Conservation (phyloP, 73 alveolate species). For the Blepharisma stoltei region DNA sequence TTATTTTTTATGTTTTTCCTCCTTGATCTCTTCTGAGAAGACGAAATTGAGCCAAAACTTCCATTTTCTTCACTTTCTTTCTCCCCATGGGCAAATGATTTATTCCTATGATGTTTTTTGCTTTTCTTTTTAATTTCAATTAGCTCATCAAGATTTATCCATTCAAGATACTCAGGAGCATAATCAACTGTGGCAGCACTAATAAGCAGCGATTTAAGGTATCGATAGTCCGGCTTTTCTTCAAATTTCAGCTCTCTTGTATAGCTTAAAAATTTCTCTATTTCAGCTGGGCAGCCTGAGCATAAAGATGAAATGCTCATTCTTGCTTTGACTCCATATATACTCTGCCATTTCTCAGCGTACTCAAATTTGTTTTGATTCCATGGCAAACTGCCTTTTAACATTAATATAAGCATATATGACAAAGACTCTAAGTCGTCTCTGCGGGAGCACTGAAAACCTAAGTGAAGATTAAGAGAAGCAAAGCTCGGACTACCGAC, state of each 20-base stretch:
- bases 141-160: too few species aligned
- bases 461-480: not conserved
- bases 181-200: too few species aligned
- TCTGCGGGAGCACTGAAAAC: conserved; percentile 1
- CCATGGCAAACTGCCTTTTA: conserved; percentile 25
- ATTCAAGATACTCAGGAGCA: too few species aligned
- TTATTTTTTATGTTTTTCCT: too few species aligned
- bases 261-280: not conserved
- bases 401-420: not conserved
- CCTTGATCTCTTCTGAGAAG: too few species aligned
- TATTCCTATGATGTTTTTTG: too few species aligned
- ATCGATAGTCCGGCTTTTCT: conserved; percentile 22
- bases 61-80: too few species aligned
- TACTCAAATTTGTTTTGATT: conserved; percentile 33
- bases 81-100: too few species aligned
- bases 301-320: not conserved
- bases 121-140: too few species aligned
- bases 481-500: conserved; percentile 15
- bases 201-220: not conserved
- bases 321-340: too few species aligned
- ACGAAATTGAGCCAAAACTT: too few species aligned
- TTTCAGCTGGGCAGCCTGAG: not conserved
- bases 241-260: conserved; percentile 17
- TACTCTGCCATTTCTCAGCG: too few species aligned
- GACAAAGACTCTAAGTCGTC: conserved; percentile 6